Evolutionary conservation across 2,329 filamentous ascomycete species (phyloP).

Genomic region (Helicocarpus griseus): DNA sequence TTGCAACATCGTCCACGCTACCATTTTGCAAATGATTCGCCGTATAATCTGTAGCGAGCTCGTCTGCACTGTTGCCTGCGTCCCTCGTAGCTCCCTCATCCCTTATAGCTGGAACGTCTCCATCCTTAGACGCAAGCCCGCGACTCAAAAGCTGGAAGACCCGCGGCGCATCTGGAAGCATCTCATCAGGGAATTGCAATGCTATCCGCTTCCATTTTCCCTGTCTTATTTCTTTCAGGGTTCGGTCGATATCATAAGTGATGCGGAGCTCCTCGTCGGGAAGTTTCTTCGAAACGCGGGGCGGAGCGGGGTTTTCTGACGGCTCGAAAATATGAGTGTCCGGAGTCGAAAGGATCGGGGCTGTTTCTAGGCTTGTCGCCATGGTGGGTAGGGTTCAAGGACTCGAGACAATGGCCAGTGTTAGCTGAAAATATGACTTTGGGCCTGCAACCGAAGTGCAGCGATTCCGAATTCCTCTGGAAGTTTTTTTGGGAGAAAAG

Average conservation of each 20-base stretch:
- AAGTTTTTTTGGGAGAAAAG: neutral
- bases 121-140: conserved; percentile 32
- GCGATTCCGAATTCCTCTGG: neutral
- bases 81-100: conserved; percentile 8
- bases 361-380: conserved; percentile 26
- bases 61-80: conserved; percentile 9
- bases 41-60: conserved; percentile 9
- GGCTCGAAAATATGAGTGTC: conserved; percentile 52
- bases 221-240: conserved; percentile 62
- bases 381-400: neutral
- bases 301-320: conserved; percentile 28
- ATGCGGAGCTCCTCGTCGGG: conserved; percentile 61
- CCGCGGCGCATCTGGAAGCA: conserved; percentile 76
- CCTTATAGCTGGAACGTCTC: conserved; percentile 12
- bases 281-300: conserved; percentile 19
- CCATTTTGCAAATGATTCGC: conserved; percentile 16
- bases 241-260: conserved; percentile 79
- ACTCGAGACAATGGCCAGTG: neutral
- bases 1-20: conserved; percentile 4
- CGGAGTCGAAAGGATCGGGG: conserved; percentile 54
- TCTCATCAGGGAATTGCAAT: conserved; percentile 90
- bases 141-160: conserved; percentile 59
- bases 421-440: neutral
- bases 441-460: neutral
- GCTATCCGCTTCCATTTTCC: conserved; percentile 68